These are phyloP conservation scores for Metschnikowia lachancei DNA, from an alignment of 805 yeast species.

Conservation along the genomic window DNA sequence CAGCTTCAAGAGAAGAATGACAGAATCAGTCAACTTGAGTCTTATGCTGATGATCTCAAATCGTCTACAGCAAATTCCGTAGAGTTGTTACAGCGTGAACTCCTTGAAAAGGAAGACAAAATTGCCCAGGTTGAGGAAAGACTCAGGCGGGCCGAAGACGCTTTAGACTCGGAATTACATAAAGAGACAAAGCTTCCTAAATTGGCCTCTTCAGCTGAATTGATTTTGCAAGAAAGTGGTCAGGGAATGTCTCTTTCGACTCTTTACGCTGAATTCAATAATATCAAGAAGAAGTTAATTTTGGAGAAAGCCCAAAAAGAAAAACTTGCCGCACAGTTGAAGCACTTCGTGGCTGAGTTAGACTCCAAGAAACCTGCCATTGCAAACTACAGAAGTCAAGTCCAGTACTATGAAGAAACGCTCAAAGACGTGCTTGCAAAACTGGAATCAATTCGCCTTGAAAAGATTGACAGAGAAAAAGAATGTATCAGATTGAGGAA, in stretches of 20 bases:
- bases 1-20: slow-evolving; percentile 51
- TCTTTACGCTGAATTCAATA: slow-evolving; percentile 60
- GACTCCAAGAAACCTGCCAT: slow-evolving; percentile 77
- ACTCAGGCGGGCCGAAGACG: slow-evolving; percentile 41
- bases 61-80: slow-evolving; percentile 37
- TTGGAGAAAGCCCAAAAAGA: slow-evolving; percentile 71
- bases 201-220: slow-evolving; percentile 56
- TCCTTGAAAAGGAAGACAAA: slow-evolving; percentile 38
- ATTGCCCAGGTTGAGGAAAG: slow-evolving; percentile 34
- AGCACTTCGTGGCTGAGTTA: slow-evolving; percentile 68
- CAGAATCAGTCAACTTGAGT: slow-evolving; percentile 55
- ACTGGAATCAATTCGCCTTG: slow-evolving; percentile 52
- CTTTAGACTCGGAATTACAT: slow-evolving; percentile 37
- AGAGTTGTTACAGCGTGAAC: slow-evolving; percentile 32
- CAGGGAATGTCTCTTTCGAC: slow-evolving; percentile 62
- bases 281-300: slow-evolving; percentile 61
- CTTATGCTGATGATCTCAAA: slow-evolving; percentile 41
- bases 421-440: slow-evolving; percentile 50
- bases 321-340: slow-evolving; percentile 66
- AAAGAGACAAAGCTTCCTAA: slow-evolving; percentile 40
- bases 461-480: slow-evolving; percentile 44
- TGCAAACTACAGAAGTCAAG: slow-evolving; percentile 58
- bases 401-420: slow-evolving; percentile 53
- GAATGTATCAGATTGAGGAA: slow-evolving; percentile 35
- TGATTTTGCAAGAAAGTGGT: slow-evolving; percentile 43